Evolutionary conservation across 2,329 filamentous ascomycete genomes (phyloP), one percentile per base, ranked within the genome.

Genomic region (Madurella mycetomatis): DNA sequence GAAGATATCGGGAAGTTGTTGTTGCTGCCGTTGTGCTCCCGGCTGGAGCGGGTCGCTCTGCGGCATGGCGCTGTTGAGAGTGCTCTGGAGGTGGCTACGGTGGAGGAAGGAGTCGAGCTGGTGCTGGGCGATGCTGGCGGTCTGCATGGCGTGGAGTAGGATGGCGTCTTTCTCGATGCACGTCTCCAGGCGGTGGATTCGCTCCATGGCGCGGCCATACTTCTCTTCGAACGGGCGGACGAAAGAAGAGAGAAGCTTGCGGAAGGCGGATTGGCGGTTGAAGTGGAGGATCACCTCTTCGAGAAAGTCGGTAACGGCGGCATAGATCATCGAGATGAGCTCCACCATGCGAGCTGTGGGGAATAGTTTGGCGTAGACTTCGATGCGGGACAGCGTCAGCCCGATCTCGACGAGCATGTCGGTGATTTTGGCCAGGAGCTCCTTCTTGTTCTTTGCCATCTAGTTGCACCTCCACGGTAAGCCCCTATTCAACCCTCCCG

Each of bases 361-460:
- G 40, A 58, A 65, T 9, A 66, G 41, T 9, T 56, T 56, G n/a
- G 56, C 54, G 30, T 60, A 61, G 18, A 60, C 48, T 31, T 64
- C 58, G 34, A 66, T 57, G 1, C 63, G 61, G 2, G 62, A 60
- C 9, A 66, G 54, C 2, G 62, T 58, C 12, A 61, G 54, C 5
- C 64, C 64, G 32, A 66, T 62, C 13, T 66, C 60, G 34, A 62
- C 58, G 11, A 66, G 58, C 43, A 63, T 59, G 47, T 66, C 64
- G 11, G 62, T 60, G 11, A 66, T 53, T 40, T 60, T 62, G 41
- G 47, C 42, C 5, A 66, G 56, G 11, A 64, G 54, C 0, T 65
- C 61, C 17, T 54, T 53, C 30, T 58, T 61, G 48, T 63, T 66
- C 41, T 64, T 66, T 25, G 62, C 60, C 57, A 65, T 63, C 56